Evolutionary conservation across 2,329 filamentous ascomycete genomes (phyloP).

Genomic region (Teratosphaeria epicoccoides): DNA sequence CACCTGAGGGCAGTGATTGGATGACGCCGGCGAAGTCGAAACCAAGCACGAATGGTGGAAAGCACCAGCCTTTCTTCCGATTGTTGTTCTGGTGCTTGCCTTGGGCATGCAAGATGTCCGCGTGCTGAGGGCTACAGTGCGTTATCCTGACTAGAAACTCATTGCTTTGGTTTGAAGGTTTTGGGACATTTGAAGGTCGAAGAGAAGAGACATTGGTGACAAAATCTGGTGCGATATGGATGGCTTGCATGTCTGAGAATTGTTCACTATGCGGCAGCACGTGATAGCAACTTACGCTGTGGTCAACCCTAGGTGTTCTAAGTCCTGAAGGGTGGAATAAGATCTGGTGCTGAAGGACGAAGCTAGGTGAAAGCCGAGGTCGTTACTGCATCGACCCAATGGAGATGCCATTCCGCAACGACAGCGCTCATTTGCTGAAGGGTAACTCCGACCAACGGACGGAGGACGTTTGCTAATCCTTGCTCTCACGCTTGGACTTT

Average conservation of each 20-base stretch:
- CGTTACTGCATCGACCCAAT: not conserved
- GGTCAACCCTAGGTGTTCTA: not conserved
- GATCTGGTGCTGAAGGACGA: too few species aligned
- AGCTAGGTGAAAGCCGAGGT: not conserved
- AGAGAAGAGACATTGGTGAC: conserved; percentile 22
- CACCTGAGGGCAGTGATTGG: conserved; percentile 25
- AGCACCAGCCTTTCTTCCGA: conserved; percentile 36
- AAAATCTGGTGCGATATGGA: conserved; percentile 28
- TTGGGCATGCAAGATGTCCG: conserved; percentile 49
- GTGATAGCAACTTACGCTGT: not conserved
- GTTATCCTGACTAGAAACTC: conserved; percentile 40
- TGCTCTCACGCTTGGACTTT: not conserved
- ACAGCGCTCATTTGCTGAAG: not conserved
- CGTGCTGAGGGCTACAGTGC: conserved; percentile 49
- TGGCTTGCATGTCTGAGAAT: conserved; percentile 36
- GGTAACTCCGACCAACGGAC: not conserved
- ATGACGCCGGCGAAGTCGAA: conserved; percentile 52
- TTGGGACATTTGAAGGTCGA: conserved; percentile 19
- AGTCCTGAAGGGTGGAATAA: too few species aligned
- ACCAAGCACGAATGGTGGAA: conserved; percentile 48
- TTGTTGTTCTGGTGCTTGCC: conserved; percentile 52
- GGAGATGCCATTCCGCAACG: not conserved
- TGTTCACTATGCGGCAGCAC: too few species aligned
- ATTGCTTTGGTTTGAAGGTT: conserved; percentile 24
- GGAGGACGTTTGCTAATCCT: not conserved